Base-by-base conservation (phyloP, 2,329 filamentous ascomycete genomes). In the Colletotrichum echinochloae region DNA sequence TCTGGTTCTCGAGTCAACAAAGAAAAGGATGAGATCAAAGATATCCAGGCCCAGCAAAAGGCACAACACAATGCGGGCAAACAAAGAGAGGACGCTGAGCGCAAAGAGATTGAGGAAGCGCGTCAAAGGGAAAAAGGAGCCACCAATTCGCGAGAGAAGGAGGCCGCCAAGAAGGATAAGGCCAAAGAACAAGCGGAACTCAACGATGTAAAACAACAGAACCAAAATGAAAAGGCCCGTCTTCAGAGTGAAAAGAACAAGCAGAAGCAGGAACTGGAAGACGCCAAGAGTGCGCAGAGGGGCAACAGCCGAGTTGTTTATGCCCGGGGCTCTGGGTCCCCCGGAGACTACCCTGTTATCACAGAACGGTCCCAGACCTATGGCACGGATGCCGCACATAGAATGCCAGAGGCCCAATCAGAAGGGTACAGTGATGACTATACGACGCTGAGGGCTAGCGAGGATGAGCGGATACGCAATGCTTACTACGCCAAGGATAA, bases 221-320 rank as follows among this genome's bases (percentile, higher is more conserved):
- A 69, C 6, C 3, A 8, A 0, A 37, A 3, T 3, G 46, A 65
- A 0, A 69, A 69, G 30, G 30, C 23, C 1, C 6, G 8, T 5
- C 61, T 69, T 2, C 46, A 46, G 5, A 3, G 1, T 5, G 3
- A 59, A 14, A 69, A 60, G 14, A 30, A 65, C 0, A 44, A 60
- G 66, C 46, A 69, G 48, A 59, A 60, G 6, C 6, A 48, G 30
- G 61, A 69, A 11, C 9, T 69, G 11, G 28, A 28, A 5, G 54
- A 60, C 0, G 26, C 55, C 8, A 69, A 44, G 9, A 41, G 20
- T 5, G 46, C 46, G 49, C 44, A 46, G 44, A 46, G n/a, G 44
- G 41, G 18, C 39, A 44, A n/a, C 20, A 44, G 23, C 26, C 54
- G n/a, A n/a, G 48, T 48, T 16, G 62, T 52, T 1, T 33, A 70